Percentiles rank a stretch among this genome's conserved stretches.
phyloP scores from a whole-genome alignment of 176 grass and related monocot species.

The Cymbopogon citratus region DNA sequence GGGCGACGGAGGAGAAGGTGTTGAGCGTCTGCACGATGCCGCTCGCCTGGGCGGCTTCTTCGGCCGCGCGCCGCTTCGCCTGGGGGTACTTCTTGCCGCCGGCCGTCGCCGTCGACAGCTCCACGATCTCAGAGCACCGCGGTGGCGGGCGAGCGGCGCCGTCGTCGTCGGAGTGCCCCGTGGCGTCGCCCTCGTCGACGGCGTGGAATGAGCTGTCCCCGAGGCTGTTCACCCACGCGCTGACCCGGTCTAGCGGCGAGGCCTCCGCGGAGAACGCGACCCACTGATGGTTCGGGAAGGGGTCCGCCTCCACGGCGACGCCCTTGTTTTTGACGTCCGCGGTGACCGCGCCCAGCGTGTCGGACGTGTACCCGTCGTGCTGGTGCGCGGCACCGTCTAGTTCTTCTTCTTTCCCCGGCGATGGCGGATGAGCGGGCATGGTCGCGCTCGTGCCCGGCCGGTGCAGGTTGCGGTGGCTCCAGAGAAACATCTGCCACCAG shows the following conservation, averaged over 20 bases:
- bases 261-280: slow-evolving; percentile 59
- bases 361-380: slow-evolving; percentile 67
- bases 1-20: slow-evolving; percentile 50
- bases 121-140: slow-evolving; percentile 36
- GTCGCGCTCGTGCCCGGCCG: not conserved
- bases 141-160: not conserved
- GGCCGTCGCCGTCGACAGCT: slow-evolving; percentile 30
- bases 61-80: slow-evolving; percentile 18
- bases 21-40: slow-evolving; percentile 60
- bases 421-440: not conserved
- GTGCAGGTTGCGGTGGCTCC: slow-evolving; percentile 79
- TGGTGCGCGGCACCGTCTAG: not conserved
- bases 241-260: slow-evolving; percentile 62
- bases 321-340: slow-evolving; percentile 39
- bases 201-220: slow-evolving; percentile 24
- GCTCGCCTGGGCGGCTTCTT: slow-evolving; percentile 48
- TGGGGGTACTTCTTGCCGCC: slow-evolving; percentile 7
- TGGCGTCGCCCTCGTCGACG: not conserved
- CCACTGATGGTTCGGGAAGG: slow-evolving; percentile 49
- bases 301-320: slow-evolving; percentile 13
- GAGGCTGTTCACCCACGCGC: slow-evolving; percentile 90
- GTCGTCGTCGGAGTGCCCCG: not conserved
- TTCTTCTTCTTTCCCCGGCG: not conserved
- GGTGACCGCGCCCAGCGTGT: slow-evolving; percentile 45
- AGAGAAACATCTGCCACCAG: slow-evolving; percentile 74